Conservation (phyloP, 208 protist species). For the Trypanosoma lewisi region DNA sequence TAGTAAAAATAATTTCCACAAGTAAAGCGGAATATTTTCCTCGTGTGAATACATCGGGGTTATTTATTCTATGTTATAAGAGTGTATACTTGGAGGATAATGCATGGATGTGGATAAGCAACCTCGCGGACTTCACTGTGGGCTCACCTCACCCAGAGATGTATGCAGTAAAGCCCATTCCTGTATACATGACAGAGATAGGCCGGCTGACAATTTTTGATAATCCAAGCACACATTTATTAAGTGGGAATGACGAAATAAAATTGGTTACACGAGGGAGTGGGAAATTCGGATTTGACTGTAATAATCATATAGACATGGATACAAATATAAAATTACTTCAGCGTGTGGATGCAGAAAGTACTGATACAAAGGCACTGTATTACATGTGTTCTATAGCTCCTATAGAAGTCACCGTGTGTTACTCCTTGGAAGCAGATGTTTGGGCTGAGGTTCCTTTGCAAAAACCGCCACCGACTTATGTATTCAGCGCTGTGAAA, state of each 20-base stretch:
- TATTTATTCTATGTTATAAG: slow-evolving; percentile 84
- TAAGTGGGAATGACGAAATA: slow-evolving; percentile 39
- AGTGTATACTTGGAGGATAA: slow-evolving; percentile 36
- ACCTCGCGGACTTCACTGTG: slow-evolving; percentile 64
- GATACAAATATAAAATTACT: slow-evolving; percentile 47
- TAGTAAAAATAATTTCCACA: slow-evolving; percentile 38
- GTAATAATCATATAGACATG: slow-evolving; percentile 29
- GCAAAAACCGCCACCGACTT: slow-evolving; percentile 40
- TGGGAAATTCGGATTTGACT: slow-evolving; percentile 51
- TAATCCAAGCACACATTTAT: slow-evolving; percentile 15
- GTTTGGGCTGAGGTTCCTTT: slow-evolving; percentile 81
- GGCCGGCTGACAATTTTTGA: slow-evolving; percentile 47
- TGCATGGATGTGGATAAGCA: slow-evolving; percentile 56
- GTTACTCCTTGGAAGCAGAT: slow-evolving; percentile 52
- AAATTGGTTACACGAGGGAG: slow-evolving; percentile 44
- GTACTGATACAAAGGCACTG: slow-evolving; percentile 39
- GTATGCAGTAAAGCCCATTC: slow-evolving; percentile 42
- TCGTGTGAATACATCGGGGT: slow-evolving; percentile 64
- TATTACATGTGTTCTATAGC: slow-evolving; percentile 59
- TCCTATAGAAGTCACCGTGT: slow-evolving; percentile 59
- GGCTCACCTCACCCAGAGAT: slow-evolving; percentile 48
- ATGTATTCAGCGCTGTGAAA: slow-evolving; percentile 43
- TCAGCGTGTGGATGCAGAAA: slow-evolving; percentile 31
- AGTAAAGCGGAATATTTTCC: slow-evolving; percentile 65
- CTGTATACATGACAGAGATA: slow-evolving; percentile 63